Percentiles rank a stretch among this genome's conserved stretches.
These are phyloP conservation scores for Dimargaris verticillata DNA, from an alignment of 192 early-diverging fungal species.

Conservation along the genomic window DNA sequence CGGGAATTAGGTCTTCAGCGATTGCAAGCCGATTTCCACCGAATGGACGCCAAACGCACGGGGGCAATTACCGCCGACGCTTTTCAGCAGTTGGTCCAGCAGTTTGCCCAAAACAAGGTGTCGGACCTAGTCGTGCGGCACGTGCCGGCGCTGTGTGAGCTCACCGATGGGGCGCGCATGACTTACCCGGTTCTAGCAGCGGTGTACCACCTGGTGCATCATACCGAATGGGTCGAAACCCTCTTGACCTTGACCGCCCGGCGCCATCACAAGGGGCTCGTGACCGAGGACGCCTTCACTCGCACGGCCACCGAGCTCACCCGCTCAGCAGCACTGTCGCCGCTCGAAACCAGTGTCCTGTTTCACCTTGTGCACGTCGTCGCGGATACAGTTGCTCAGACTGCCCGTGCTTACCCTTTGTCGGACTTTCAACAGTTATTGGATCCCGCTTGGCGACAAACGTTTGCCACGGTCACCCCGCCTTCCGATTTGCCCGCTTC, in stretches of 20 bases:
- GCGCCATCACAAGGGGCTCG: background rate
- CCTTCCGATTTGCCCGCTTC: background rate
- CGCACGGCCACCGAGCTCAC: constrained; percentile 13
- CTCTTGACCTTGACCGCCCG: constrained; percentile 22
- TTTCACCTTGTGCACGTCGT: constrained; percentile 24
- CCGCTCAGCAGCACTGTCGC: constrained; percentile 17
- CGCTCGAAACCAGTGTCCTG: constrained; percentile 27
- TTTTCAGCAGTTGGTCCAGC: constrained; percentile 16
- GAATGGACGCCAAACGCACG: constrained; percentile 17
- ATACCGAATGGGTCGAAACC: constrained; percentile 22
- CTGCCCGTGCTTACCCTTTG: constrained; percentile 18
- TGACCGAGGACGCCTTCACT: constrained; percentile 12
- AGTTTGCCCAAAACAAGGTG: constrained; percentile 17
- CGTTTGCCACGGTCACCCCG: background rate
- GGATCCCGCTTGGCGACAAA: constrained; percentile 6
- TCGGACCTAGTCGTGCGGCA: constrained; percentile 17
- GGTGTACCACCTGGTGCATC: constrained; percentile 23
- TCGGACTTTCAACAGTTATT: constrained; percentile 12
- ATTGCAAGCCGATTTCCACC: constrained; percentile 23
- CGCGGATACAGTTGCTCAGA: constrained; percentile 12
- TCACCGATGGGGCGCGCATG: constrained; percentile 20
- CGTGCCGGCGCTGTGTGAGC: constrained; percentile 21
- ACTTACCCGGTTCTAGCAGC: constrained; percentile 35
- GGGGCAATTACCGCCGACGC: constrained; percentile 18
- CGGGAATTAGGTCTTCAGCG: constrained; percentile 22